Percentiles rank a stretch among this genome's conserved stretches.
These are phyloP conservation scores for Yamadazyma nakazawae DNA, from an alignment of 805 yeast species.

Conservation along the genomic window DNA sequence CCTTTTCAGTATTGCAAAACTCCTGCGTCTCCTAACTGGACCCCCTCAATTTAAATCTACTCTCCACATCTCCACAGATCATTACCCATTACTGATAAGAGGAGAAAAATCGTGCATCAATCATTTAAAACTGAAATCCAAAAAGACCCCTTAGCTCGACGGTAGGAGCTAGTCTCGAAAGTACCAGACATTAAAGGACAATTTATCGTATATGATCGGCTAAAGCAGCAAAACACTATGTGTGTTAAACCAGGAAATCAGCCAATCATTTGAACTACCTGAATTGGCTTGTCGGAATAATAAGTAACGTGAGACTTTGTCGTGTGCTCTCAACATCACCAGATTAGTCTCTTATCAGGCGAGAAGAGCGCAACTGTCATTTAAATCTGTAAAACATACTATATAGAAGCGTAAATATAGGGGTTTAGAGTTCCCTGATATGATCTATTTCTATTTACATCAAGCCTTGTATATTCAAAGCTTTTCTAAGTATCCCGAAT, in stretches of 20 bases:
- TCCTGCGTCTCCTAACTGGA: background rate
- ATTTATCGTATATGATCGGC: too few species aligned
- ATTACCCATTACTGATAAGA: background rate
- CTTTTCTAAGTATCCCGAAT: too few species aligned
- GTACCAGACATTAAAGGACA: too few species aligned
- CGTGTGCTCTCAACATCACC: constrained; percentile 1
- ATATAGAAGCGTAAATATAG: too few species aligned
- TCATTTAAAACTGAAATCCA: too few species aligned
- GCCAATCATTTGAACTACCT: background rate
- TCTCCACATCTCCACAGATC: constrained; percentile 1
- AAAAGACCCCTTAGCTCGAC: too few species aligned
- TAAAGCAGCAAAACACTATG: background rate
- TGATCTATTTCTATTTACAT: too few species aligned
- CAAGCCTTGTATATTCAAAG: too few species aligned
- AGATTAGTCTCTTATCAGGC: background rate
- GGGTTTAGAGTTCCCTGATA: too few species aligned
- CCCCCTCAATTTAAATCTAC: background rate
- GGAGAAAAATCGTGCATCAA: background rate
- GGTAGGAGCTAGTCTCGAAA: too few species aligned
- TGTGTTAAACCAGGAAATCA: background rate
- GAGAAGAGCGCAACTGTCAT: background rate
- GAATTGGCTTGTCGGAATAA: background rate
- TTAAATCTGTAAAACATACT: too few species aligned
- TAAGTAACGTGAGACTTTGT: background rate
- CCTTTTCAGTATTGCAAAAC: background rate